Evolutionary conservation across 108 stramenopile species (phyloP), one percentile per base, ranked within the genome.

Genomic region (Conticribra weissflogii): DNA sequence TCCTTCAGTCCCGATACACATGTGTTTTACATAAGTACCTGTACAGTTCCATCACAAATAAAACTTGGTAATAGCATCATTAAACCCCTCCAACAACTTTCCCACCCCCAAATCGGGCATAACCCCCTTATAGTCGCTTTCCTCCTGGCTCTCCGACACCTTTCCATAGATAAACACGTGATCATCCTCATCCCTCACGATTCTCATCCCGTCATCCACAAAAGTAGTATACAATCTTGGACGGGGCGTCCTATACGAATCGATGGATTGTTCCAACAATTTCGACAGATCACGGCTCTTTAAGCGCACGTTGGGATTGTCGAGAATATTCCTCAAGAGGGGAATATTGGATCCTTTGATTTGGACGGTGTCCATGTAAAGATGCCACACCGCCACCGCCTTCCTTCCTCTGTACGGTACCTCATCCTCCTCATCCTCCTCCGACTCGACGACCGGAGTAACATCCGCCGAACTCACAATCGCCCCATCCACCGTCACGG

Each of bases 301-400:
- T 15, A 95, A 64, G 48, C 80, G 74, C 25, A 78, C 25, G 33
- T 68, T 46, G 30, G 81, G 83, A 41, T 47, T 58, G 60, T 95
- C 89, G n/a, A 95, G 56, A 25, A 92, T 16, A 27, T 56, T 66
- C 48, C 88, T 68, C 58, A 95, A 57, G 1, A 76, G 59, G 1
- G 91, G 94, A 41, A 95, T 53, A 55, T 95, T 95, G 19, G 76
- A 81, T 21, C 94, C 94, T 66, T 87, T 89, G 50, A 95, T 91
- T 72, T 92, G 79, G 9, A 92, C 94, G 5, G 86, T 88, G 62
- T 88, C 87, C 88, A 92, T 88, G 48, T 78, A 76, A 8, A 87
- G 34, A 47, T 88, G 73, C 86, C 81, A 87, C 31, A 73, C 85
- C 36, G 70, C n/a, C n/a, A n/a, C n/a, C n/a, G n/a, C n/a, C n/a